phyloP scores from a whole-genome alignment of 768 basidiomycete genomes.

The Kwoniella europaea region DNA sequence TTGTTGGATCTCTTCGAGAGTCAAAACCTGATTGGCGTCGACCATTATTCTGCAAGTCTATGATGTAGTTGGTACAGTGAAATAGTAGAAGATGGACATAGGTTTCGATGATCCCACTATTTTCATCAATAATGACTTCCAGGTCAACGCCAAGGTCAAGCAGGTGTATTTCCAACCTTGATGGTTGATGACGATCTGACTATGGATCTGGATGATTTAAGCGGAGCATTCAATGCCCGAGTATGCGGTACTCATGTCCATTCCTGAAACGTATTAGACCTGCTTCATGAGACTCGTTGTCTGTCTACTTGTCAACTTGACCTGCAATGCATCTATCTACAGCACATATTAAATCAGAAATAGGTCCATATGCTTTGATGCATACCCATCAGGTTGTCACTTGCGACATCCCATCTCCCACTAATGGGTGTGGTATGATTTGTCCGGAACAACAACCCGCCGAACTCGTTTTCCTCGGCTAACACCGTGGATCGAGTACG shows the following conservation, averaged over 20 bases:
- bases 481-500: neutral
- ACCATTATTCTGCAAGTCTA: neutral
- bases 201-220: neutral
- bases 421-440: slow-evolving; percentile 1
- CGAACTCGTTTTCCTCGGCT: neutral
- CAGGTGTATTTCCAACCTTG: too few species aligned
- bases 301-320: too few species aligned
- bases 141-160: too few species aligned
- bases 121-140: neutral
- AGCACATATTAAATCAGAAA: neutral
- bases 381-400: too few species aligned
- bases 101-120: too few species aligned
- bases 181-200: neutral
- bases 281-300: too few species aligned
- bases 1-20: slow-evolving; percentile 16
- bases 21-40: slow-evolving; percentile 2
- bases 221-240: neutral
- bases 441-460: slow-evolving; percentile 4
- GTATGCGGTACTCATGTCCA: too few species aligned
- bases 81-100: too few species aligned
- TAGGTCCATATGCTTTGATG: neutral
- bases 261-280: too few species aligned
- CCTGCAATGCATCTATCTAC: too few species aligned
- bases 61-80: neutral
- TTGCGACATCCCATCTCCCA: too few species aligned